Evolutionary conservation across 768 basidiomycete species (phyloP), one percentile per base, ranked within the genome.

Genomic region (Amanita thiersii): DNA sequence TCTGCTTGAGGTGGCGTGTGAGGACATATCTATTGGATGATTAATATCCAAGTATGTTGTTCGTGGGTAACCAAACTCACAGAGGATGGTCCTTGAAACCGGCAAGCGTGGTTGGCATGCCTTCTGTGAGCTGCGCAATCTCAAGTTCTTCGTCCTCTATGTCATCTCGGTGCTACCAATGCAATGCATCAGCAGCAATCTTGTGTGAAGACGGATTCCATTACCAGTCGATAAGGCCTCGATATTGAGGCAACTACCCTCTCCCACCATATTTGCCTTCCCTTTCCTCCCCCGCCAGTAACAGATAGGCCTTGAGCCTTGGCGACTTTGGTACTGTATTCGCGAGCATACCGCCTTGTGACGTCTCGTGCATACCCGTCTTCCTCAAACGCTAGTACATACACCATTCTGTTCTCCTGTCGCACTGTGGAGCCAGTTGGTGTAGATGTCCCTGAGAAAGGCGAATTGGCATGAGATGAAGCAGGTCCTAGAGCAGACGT

Each of bases 11-110:
- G 58, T 98, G 92, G 6, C 91, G 81, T 47, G 75, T 69, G 21
- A 98, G 77, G 12, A 84, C 83, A 58, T 89, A 92, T 52, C 88
- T 89, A 50, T 32, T 47, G 12, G 23, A 25, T 8, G 17, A 15
- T 37, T 20, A 28, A 39, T 29, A 39, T 44, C 26, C 12, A 50
- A 12, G 20, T 9, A 20, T 0, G 20, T 19, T 24, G 11, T 2
- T 7, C 10, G 26, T 2, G 17, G 24, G 46, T 48, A 28, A 33
- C 20, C 28, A 41, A 11, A 60, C 81, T 38, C 53, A 94, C 84
- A 94, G 56, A 3, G 93, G 91, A 62, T 99, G 96, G 53, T 89
- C 84, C 58, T 98, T 97, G 75, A 98, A 98, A 1, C 91, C 96
- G 20, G 73, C 68, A 41, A 98, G 71, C 8, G 84, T 82, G 12